Evolutionary conservation across 2,329 filamentous ascomycete species (phyloP), one percentile per base, ranked within the genome.

Genomic region (Lachnellula suecica): DNA sequence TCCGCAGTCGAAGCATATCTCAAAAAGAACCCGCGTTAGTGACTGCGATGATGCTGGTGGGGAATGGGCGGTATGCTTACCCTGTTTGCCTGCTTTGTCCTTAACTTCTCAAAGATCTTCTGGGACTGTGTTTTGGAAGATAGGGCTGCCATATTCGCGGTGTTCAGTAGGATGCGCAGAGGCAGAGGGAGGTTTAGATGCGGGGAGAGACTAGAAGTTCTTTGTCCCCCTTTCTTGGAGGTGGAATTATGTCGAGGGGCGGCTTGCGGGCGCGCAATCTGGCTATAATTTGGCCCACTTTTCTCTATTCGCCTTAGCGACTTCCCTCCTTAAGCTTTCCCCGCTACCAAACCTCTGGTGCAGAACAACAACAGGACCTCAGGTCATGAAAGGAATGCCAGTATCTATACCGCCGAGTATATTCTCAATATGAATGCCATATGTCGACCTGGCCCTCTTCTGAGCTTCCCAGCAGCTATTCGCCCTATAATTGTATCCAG

Each of bases 1-100:
- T 70, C 89, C 87, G 74, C 94, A 99, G 76, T 99, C 94, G 75
- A 99, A 99, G 81, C 94, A 99, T 77, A 96, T 84, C 92, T 96
- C 47, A 52, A 37, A 44, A 50, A 37, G 17, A 19, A 40, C 24
- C 1, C n/a, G 15, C 13, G 46, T 65, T 29, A 64, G 57, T 31
- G 59, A 51, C 44, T 49, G 40, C 24, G 25, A 27, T 31, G 11
- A 20, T 41, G 34, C n/a, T 13, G 44, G 23, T 62, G 53, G 59
- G 64, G 61, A 64, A 66, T 63, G 58, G 38, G 31, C 44, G 23
- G 29, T 15, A 37, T 56, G 53, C 59, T 67, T 74, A 94, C 92
- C 83, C 95, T 96, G 79, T 99, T 99, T 56, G 92, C 91, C 55
- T 87, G 84, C 79, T 97, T 96, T 53, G 85, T 82, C 81, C 96